Conservation (phyloP, 2,329 filamentous ascomycete genomes). For the Cladobotryum protrusum region DNA sequence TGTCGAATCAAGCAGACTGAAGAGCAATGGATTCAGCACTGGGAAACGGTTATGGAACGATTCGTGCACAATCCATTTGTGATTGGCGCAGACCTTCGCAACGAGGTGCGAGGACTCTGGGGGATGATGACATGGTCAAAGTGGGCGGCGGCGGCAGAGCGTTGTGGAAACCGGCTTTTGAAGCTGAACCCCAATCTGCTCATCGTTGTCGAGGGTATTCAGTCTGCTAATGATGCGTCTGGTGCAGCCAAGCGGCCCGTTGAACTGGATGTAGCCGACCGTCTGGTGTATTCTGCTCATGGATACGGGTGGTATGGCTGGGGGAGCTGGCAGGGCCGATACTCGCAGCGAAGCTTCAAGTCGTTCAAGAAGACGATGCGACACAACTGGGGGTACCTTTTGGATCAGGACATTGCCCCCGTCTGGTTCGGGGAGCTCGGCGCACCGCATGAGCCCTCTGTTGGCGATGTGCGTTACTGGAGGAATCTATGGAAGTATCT, state of each 20-base stretch:
- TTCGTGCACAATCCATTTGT: slow-evolving; percentile 55
- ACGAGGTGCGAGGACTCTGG: slow-evolving; percentile 64
- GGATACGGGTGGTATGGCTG: slow-evolving; percentile 67
- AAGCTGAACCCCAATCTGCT: slow-evolving; percentile 57
- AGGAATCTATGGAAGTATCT: slow-evolving; percentile 55
- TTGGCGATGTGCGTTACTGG: slow-evolving; percentile 61
- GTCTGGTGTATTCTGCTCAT: slow-evolving; percentile 62
- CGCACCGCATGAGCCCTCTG: slow-evolving; percentile 45
- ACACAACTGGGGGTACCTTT: slow-evolving; percentile 59
- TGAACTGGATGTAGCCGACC: slow-evolving; percentile 46
- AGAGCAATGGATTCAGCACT: slow-evolving; percentile 59
- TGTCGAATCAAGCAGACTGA: slow-evolving; percentile 59
- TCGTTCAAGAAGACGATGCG: slow-evolving; percentile 60
- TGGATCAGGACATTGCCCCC: slow-evolving; percentile 40
- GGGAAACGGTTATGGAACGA: slow-evolving; percentile 57
- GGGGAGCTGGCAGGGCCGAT: slow-evolving; percentile 55
- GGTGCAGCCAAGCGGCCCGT: slow-evolving; percentile 51
- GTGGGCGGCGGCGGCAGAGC: slow-evolving; percentile 63
- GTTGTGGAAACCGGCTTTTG: slow-evolving; percentile 55
- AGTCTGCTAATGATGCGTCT: slow-evolving; percentile 59
- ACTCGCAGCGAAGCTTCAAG: slow-evolving; percentile 52
- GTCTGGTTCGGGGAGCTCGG: slow-evolving; percentile 67
- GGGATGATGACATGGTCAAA: slow-evolving; percentile 61
- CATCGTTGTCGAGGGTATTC: slow-evolving; percentile 61
- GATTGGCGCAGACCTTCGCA: slow-evolving; percentile 60